phyloP scores from a whole-genome alignment of 139 green algal genomes.

The Chlorella vulgaris region DNA sequence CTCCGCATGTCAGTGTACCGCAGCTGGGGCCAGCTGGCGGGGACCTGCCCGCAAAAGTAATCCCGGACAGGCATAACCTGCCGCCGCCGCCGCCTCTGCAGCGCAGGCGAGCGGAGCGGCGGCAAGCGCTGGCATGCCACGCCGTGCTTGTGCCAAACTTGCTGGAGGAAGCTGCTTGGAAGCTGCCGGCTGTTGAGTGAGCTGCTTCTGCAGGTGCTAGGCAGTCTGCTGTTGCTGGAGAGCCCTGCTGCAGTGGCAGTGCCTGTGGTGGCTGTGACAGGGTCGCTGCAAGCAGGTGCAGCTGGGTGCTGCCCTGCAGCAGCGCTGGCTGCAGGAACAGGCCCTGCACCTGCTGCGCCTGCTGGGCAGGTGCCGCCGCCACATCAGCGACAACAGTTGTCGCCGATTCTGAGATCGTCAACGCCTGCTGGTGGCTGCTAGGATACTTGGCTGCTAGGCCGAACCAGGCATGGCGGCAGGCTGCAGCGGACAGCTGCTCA shows the following conservation, averaged over 20 bases:
- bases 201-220: not conserved
- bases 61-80: not conserved
- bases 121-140: slow-evolving; percentile 1
- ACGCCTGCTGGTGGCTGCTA: too few relatives aligned
- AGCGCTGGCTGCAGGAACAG: not conserved
- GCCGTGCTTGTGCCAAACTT: not conserved
- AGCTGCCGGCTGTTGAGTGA: not conserved
- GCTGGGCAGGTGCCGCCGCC: not conserved
- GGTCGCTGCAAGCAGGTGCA: not conserved
- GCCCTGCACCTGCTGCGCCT: not conserved
- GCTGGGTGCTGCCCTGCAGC: not conserved
- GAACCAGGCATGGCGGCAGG: too few relatives aligned
- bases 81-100: not conserved
- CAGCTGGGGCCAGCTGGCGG: too few relatives aligned
- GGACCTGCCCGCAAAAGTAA: too few relatives aligned
- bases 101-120: not conserved
- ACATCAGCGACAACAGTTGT: not conserved
- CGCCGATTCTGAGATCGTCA: too few relatives aligned
- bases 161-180: not conserved
- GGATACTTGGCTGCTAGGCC: too few relatives aligned
- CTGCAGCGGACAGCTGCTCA: too few relatives aligned
- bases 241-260: not conserved
- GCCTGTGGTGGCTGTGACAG: not conserved
- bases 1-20: too few relatives aligned
- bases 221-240: too few relatives aligned